phyloP scores from a whole-genome alignment of 1,284 basidiomycete species.

The Xerocomus tenax region DNA sequence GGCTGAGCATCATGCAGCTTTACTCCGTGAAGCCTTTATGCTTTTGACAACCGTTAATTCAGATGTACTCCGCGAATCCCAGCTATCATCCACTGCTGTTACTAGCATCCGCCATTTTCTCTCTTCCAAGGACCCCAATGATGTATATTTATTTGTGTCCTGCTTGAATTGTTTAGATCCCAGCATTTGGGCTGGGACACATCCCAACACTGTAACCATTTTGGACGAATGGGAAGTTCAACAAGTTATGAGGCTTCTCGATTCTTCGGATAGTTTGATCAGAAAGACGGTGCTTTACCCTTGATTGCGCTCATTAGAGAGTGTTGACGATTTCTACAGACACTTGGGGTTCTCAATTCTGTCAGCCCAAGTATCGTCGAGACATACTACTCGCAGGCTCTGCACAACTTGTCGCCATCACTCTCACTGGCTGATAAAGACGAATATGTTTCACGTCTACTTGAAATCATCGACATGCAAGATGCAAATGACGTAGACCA shows the following conservation, averaged over 20 bases:
- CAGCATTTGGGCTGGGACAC: conserved; percentile 57
- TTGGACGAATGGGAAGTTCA: conserved; percentile 65
- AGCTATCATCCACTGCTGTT: conserved; percentile 33
- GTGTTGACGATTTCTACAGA: conserved; percentile 36
- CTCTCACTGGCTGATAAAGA: conserved; percentile 31
- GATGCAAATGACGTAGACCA: conserved; percentile 45
- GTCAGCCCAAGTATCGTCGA: conserved; percentile 52
- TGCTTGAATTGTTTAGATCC: conserved; percentile 54
- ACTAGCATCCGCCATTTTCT: conserved; percentile 49
- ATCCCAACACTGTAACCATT: conserved; percentile 39
- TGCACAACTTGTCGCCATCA: conserved; percentile 34
- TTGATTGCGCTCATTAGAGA: background rate
- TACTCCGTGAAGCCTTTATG: conserved; percentile 46
- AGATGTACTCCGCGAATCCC: conserved; percentile 27
- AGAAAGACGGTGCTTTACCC: conserved; percentile 44
- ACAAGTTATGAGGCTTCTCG: conserved; percentile 54
- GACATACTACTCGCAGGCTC: conserved; percentile 43
- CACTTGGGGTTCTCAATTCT: conserved; percentile 43
- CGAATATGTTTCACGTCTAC: conserved; percentile 37
- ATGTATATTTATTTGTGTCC: conserved; percentile 54
- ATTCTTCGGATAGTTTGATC: conserved; percentile 50
- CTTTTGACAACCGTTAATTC: conserved; percentile 33
- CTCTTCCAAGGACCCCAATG: conserved; percentile 47
- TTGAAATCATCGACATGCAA: conserved; percentile 51
- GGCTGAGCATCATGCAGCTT: conserved; percentile 26